phyloP scores from a whole-genome alignment of 1,284 basidiomycete species.

The Dichomitus squalens region DNA sequence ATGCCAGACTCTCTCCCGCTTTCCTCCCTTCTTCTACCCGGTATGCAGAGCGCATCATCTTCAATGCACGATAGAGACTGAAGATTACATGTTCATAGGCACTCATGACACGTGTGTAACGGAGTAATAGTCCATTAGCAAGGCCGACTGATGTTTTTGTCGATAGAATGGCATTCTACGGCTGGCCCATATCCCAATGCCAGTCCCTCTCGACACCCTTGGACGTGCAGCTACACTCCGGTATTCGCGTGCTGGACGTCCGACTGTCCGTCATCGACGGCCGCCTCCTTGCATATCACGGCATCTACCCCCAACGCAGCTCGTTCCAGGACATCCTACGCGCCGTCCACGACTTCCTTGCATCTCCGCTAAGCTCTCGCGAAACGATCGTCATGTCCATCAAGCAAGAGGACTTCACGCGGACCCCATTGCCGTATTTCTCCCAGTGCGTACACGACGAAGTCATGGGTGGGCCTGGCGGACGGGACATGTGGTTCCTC shows the following conservation, averaged over 20 bases:
- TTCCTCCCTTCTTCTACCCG: conserved; percentile 75
- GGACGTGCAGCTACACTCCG: conserved; percentile 58
- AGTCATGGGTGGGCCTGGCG: conserved; percentile 58
- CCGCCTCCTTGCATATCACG: conserved; percentile 78
- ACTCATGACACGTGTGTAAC: conserved; percentile 70
- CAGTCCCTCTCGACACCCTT: conserved; percentile 60
- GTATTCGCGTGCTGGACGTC: conserved; percentile 82
- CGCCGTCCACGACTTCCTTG: conserved; percentile 66
- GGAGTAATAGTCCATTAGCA: neutral
- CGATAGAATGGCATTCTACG: conserved; percentile 73
- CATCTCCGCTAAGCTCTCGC: conserved; percentile 50
- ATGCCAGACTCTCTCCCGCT: conserved; percentile 68
- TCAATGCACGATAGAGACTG: neutral
- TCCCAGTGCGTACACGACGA: conserved; percentile 67
- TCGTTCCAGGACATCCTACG: conserved; percentile 67
- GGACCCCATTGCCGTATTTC: conserved; percentile 52
- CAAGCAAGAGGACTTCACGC: conserved; percentile 77
- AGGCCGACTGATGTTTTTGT: neutral
- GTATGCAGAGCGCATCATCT: conserved; percentile 38
- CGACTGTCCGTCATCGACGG: conserved; percentile 71
- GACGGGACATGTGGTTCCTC: conserved; percentile 75
- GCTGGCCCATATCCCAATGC: conserved; percentile 80
- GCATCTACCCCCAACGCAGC: conserved; percentile 68
- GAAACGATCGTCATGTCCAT: conserved; percentile 85
- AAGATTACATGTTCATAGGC: conserved; percentile 37